phyloP scores from a whole-genome alignment of 352 stramenopile genomes.

The Pythium rishiriense region DNA sequence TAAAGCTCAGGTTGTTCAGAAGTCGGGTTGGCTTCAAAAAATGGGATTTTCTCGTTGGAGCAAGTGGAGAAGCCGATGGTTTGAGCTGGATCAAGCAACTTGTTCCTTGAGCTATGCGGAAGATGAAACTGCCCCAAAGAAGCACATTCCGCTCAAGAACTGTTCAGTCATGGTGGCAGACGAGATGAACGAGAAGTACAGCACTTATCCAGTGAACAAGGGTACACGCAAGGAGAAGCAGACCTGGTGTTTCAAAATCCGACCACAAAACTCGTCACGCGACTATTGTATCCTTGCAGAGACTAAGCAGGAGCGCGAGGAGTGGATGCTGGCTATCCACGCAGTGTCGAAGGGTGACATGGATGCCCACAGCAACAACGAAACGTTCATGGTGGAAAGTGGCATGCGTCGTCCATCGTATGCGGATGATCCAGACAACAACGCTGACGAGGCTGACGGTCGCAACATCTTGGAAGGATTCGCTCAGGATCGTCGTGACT shows the following conservation, averaged over 20 bases:
- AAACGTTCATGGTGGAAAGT: slow-evolving; percentile 27
- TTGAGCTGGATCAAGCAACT: slow-evolving; percentile 75
- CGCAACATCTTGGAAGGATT: slow-evolving; percentile 54
- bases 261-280: slow-evolving; percentile 66
- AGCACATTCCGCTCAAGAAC: slow-evolving; percentile 71
- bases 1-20: slow-evolving; percentile 60
- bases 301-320: slow-evolving; percentile 88
- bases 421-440: slow-evolving; percentile 40
- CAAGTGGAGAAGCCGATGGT: slow-evolving; percentile 77
- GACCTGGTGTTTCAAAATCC: slow-evolving; percentile 87
- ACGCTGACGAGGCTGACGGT: slow-evolving; percentile 48
- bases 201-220: slow-evolving; percentile 83
- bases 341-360: slow-evolving; percentile 69
- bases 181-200: slow-evolving; percentile 88
- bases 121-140: slow-evolving; percentile 56
- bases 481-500: slow-evolving; percentile 56
- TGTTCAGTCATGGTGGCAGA: slow-evolving; percentile 74
- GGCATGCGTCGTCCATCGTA: slow-evolving; percentile 7
- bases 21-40: slow-evolving; percentile 86
- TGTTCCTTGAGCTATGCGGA: slow-evolving; percentile 82
- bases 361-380: slow-evolving; percentile 35
- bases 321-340: slow-evolving; percentile 87
- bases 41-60: slow-evolving; percentile 72
- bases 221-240: slow-evolving; percentile 77
- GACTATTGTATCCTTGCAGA: slow-evolving; percentile 85